Base-by-base conservation (phyloP, 2,329 filamentous ascomycete species). In the Paecilomyces sp. region DNA sequence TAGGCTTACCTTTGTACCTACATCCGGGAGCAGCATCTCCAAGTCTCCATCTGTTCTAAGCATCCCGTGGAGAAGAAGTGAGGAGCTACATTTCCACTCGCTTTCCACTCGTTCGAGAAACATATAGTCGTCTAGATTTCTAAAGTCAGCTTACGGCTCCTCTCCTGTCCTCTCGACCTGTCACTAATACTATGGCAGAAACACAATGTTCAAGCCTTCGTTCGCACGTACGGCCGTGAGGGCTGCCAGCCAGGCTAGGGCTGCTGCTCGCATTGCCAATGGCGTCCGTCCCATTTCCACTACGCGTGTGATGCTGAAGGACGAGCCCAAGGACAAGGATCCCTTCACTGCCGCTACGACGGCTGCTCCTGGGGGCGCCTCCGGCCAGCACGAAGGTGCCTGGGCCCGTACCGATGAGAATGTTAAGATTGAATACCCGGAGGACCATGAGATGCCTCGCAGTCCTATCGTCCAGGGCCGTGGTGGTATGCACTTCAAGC, bases 351-450 rank as follows among this genome's bases (percentile, higher is more conserved):
- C 66, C 5, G 68, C 70, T 9, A 74, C 70, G 13, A 71, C 68
- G 18, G 68, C 67, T 18, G 72, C 74, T 9, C 69, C 68, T 0
- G 63, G 66, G 15, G 71, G 68, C 7, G 65, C 70, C 1, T 64
- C 70, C 1, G 69, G 70, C 5, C 68, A 72, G 4, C 80, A 84
- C 60, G 83, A 86, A 70, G 90, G 90, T 58, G 81, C 85, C 62
- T 90, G 88, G 72, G 90, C 91, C 15, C 88, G 90, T 69, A 96
- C 91, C 9, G 90, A 95, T 69, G 84, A 91, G 56, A 85, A 81
- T 58, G 88, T 96, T 62, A 84, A 86, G 47, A 87, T 94, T 63
- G 86, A 91, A 73, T 91, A 95, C 71, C 91, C 91, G 0, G 83
- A 85, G 41, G 88, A 91, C 69, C 77, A 84, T 59, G 84, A 92